phyloP scores from a whole-genome alignment of 768 basidiomycete genomes.

The Coprinopsis cinerea region DNA sequence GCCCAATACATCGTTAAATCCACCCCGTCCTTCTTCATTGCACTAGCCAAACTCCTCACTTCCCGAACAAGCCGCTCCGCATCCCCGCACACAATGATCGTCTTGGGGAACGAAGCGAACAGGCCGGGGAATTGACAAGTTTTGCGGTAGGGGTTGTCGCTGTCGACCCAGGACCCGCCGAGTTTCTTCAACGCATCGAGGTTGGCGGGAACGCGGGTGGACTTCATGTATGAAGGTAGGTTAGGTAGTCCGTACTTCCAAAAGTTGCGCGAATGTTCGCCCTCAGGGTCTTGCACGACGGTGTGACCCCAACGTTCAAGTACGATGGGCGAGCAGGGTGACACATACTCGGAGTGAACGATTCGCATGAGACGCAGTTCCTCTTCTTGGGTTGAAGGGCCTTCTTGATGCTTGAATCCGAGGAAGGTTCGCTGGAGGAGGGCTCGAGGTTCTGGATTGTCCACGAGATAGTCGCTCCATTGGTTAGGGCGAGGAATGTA shows the following conservation, averaged over 20 bases:
- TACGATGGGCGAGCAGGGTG: slow-evolving; percentile 34
- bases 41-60: slow-evolving; percentile 33
- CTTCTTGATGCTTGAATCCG: slow-evolving; percentile 26
- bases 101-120: slow-evolving; percentile 40
- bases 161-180: slow-evolving; percentile 6
- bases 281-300: slow-evolving; percentile 26
- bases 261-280: slow-evolving; percentile 19
- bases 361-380: slow-evolving; percentile 27
- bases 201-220: slow-evolving; percentile 13
- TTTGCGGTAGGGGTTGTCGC: slow-evolving; percentile 18
- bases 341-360: slow-evolving; percentile 37
- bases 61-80: slow-evolving; percentile 47
- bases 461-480: slow-evolving; percentile 44
- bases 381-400: slow-evolving; percentile 21
- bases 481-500: slow-evolving; percentile 46
- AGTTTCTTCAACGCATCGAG: slow-evolving; percentile 12
- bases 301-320: slow-evolving; percentile 33
- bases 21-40: slow-evolving; percentile 34
- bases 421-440: slow-evolving; percentile 50
- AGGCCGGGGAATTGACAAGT: slow-evolving; percentile 29
- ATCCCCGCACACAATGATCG: slow-evolving; percentile 42
- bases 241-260: slow-evolving; percentile 15
- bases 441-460: slow-evolving; percentile 48
- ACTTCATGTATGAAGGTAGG: slow-evolving; percentile 14
- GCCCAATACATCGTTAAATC: slow-evolving; percentile 29